Percentiles rank a stretch among this genome's conserved stretches.
These are phyloP conservation scores for Oemleria cerasiformis DNA, from an alignment of 306 rosid genomes.

Conservation along the genomic window DNA sequence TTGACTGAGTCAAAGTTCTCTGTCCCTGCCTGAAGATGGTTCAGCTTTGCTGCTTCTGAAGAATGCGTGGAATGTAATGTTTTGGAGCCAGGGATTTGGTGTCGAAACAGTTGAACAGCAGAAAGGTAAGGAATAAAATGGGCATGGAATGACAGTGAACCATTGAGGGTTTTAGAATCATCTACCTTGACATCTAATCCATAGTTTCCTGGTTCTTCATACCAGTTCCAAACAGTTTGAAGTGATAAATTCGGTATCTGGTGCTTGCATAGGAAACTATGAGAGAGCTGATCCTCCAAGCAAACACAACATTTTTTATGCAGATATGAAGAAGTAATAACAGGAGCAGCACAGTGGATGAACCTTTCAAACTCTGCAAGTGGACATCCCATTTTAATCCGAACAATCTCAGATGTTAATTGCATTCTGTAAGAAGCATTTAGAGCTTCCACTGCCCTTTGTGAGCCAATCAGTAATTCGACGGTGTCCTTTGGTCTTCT, in stretches of 20 bases:
- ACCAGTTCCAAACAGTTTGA: constrained; percentile 25
- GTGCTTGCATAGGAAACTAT: constrained; percentile 17
- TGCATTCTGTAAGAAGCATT: constrained; percentile 20
- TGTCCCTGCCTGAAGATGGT: background rate
- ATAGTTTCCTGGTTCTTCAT: constrained; percentile 22
- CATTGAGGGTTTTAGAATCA: constrained; percentile 11
- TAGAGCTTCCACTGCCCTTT: constrained; percentile 8
- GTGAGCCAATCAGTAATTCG: constrained; percentile 8
- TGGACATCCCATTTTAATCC: constrained; percentile 9
- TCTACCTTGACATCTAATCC: constrained; percentile 23
- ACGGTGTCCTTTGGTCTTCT: background rate
- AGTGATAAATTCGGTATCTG: constrained; percentile 23
- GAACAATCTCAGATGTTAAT: constrained; percentile 16
- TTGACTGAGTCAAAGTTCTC: background rate
- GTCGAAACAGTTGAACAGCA: constrained; percentile 19
- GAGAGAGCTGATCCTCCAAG: constrained; percentile 17
- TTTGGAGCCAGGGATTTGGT: background rate
- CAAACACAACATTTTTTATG: constrained; percentile 3
- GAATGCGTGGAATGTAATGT: background rate
- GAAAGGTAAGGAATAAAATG: constrained; percentile 26
- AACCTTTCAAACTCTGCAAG: constrained; percentile 26
- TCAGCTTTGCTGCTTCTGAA: background rate
- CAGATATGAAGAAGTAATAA: constrained; percentile 5
- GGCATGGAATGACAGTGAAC: constrained; percentile 10
- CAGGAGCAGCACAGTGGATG: constrained; percentile 23